These are phyloP conservation scores for Podaxis sp. DNA, from an alignment of 768 basidiomycete species.

Conservation along the genomic window DNA sequence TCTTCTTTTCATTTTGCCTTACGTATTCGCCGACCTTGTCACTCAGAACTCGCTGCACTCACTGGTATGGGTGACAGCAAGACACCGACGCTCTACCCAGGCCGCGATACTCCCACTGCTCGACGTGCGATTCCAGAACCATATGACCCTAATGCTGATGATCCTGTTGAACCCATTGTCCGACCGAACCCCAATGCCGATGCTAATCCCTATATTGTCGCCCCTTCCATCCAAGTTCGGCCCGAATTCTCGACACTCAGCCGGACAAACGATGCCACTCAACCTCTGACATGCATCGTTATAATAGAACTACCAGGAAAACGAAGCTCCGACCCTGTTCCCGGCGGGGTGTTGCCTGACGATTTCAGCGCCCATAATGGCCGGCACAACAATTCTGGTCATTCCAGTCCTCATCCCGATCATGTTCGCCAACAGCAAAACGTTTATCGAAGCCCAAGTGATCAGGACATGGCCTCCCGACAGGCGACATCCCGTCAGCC, in stretches of 20 bases:
- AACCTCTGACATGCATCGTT: slow-evolving; percentile 92
- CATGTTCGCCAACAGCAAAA: slow-evolving; percentile 24
- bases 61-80: slow-evolving; percentile 82
- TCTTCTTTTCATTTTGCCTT: slow-evolving; percentile 12
- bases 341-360: slow-evolving; percentile 54
- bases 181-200: slow-evolving; percentile 51
- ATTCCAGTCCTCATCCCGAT: slow-evolving; percentile 40
- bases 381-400: slow-evolving; percentile 34
- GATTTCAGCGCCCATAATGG: slow-evolving; percentile 34
- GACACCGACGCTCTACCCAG: slow-evolving; percentile 59
- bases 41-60: slow-evolving; percentile 85
- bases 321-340: slow-evolving; percentile 49
- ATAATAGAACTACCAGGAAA: slow-evolving; percentile 89
- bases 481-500: slow-evolving; percentile 18
- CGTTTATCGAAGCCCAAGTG: slow-evolving; percentile 8
- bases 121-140: slow-evolving; percentile 40
- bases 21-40: slow-evolving; percentile 3
- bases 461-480: slow-evolving; percentile 6
- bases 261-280: slow-evolving; percentile 65
- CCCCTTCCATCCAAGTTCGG: slow-evolving; percentile 91
- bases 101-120: slow-evolving; percentile 58
- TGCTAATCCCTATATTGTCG: slow-evolving; percentile 73
- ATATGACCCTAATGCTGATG: slow-evolving; percentile 81
- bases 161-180: slow-evolving; percentile 66
- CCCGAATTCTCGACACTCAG: slow-evolving; percentile 87